These are phyloP conservation scores for Hippophae tibetana DNA, from an alignment of 306 rosid species.

Conservation along the genomic window DNA sequence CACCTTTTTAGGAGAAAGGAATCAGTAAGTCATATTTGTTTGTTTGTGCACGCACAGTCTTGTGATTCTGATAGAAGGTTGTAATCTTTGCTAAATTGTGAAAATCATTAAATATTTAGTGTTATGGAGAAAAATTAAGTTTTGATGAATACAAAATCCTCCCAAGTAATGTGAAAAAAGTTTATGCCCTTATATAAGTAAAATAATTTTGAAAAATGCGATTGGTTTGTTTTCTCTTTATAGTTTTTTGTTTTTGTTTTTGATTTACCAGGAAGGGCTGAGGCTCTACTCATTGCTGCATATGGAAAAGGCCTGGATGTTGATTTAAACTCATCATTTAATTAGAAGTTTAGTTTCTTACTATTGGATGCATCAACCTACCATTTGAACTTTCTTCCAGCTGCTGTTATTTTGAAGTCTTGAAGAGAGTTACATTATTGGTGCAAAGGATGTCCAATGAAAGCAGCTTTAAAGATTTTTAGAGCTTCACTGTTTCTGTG, in stretches of 20 bases:
- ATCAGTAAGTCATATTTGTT: too few relatives aligned
- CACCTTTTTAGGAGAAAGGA: too few relatives aligned
- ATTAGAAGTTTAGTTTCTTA: conserved; percentile 6
- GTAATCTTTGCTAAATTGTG: too few relatives aligned
- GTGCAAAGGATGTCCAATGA: neutral
- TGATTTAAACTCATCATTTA: conserved; percentile 25
- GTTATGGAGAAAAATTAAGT: too few relatives aligned
- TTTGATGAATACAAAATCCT: too few relatives aligned
- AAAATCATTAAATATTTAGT: too few relatives aligned
- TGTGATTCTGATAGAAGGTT: too few relatives aligned
- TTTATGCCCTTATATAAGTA: too few relatives aligned
- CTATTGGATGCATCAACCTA: neutral
- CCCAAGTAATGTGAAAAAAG: too few relatives aligned
- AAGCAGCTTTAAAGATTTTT: neutral
- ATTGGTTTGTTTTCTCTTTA: neutral
- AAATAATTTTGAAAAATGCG: too few relatives aligned
- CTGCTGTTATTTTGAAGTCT: neutral
- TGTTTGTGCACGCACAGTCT: too few relatives aligned
- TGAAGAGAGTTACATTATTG: neutral
- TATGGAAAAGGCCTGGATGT: conserved; percentile 53
- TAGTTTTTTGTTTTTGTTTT: neutral
- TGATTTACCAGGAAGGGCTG: conserved; percentile 75
- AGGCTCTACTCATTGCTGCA: conserved; percentile 90
- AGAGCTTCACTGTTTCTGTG: neutral
- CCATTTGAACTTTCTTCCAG: neutral